Conservation (phyloP, 169 alveolate genomes). For the Plasmodium blacklocki region DNA sequence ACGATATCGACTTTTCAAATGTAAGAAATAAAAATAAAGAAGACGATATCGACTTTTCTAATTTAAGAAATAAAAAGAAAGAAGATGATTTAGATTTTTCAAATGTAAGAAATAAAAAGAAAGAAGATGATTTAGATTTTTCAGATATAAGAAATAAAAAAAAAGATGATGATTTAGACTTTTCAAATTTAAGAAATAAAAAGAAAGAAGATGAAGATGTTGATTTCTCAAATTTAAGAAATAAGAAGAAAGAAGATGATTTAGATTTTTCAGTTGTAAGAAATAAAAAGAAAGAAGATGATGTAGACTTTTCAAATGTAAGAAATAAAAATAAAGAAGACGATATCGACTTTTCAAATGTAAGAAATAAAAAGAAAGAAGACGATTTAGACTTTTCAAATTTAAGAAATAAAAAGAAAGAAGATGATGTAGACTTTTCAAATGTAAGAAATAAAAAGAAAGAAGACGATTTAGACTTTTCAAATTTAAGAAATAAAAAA, state of each 20-base stretch:
- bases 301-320: constrained; percentile 16
- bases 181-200: constrained; percentile 15
- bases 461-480: constrained; percentile 16
- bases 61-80: constrained; percentile 17
- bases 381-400: constrained; percentile 20
- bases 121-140: constrained; percentile 26
- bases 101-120: constrained; percentile 15
- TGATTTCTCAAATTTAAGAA: constrained; percentile 23
- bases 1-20: constrained; percentile 18
- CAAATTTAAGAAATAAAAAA: constrained; percentile 16
- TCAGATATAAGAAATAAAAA: constrained; percentile 6
- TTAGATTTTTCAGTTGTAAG: constrained; percentile 19
- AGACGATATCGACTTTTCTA: constrained; percentile 10
- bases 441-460: constrained; percentile 13
- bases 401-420: constrained; percentile 14
- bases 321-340: constrained; percentile 30
- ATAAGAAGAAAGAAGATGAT: constrained; percentile 10
- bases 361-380: constrained; percentile 22
- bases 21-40: constrained; percentile 14
- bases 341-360: constrained; percentile 5
- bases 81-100: constrained; percentile 24
- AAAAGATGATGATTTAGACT: neutral
- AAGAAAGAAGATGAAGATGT: constrained; percentile 5
- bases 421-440: constrained; percentile 27
- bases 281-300: constrained; percentile 17